Base-by-base conservation (phyloP, 495 filamentous ascomycete species). In the Lophium mytilinum region DNA sequence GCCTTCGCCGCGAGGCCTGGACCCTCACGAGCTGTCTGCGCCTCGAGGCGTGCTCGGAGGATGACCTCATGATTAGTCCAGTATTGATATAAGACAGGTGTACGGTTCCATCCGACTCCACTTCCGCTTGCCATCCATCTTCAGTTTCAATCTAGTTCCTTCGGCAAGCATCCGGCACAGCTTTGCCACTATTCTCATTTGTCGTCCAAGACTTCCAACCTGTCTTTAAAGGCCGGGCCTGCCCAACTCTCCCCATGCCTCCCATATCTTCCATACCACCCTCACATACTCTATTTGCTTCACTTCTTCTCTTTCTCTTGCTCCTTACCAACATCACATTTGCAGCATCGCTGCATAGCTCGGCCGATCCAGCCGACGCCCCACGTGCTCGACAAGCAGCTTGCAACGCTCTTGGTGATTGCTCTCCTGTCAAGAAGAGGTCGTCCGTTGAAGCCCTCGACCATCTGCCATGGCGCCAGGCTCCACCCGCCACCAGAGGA, bases 371-470 rank as follows among this genome's bases (percentile, higher is more conserved):
- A 17, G 61, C 61, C 3, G 58, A 47, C 19, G 50, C 61, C 50
- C 56, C 56, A 37, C 61, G 61, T 34, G 30, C 50, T 30, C 12
- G 52, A 2, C 50, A 54, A 10, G 46, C 50, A 52, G 56, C 56
- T 52, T 64, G 61, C 56, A 59, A 64, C 35, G 34, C 45, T 4
- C 37, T 37, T 9, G 60, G 60, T 37, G 60, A 57, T 52, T 64
- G 56, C 50, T 47, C 56, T 9, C 48, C 50, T 50, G 55, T 56
- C 39, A 52, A 39, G 42, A 52, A 49, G 40, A 33, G 37, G 52
- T 30, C 24, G 24, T 47, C 43, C n/a, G 12, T 47, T 47, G 55
- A 48, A 56, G 34, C 17, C 17, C 37, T 64, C 17, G 56, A 64
- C 56, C 11, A 41, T 11, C 24, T 64, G 8, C 61, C 61, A 50